phyloP scores from a whole-genome alignment of 768 basidiomycete genomes.

The Boletellus ananas region DNA sequence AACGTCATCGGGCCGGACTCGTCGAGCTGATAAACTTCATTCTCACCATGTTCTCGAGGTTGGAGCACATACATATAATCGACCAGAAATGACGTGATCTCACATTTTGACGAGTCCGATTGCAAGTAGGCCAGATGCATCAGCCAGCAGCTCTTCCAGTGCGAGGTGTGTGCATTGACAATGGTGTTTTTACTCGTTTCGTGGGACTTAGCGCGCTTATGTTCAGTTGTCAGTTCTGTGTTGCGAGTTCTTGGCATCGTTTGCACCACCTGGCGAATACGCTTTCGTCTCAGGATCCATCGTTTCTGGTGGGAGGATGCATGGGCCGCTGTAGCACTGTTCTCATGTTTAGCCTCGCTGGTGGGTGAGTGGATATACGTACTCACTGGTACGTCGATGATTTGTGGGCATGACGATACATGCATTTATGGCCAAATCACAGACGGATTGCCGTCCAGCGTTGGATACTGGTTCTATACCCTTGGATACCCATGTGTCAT shows the following conservation, averaged over 20 bases:
- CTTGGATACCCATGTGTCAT: conserved; percentile 5
- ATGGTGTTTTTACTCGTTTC: not conserved
- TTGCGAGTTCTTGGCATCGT: conserved; percentile 3
- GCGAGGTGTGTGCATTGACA: conserved; percentile 1
- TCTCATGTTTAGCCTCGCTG: conserved; percentile 6
- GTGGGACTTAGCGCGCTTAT: not conserved
- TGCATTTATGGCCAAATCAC: not conserved
- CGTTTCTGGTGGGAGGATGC: conserved; percentile 21
- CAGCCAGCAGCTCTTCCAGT: not conserved
- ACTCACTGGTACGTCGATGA: conserved; percentile 1
- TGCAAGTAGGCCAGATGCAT: not conserved
- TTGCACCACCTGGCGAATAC: conserved; percentile 11
- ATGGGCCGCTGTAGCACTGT: conserved; percentile 8
- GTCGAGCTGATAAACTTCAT: no score
- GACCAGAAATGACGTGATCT: not conserved
- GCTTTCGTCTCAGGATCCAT: conserved; percentile 11
- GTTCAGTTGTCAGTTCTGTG: not conserved
- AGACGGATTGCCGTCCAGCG: not conserved
- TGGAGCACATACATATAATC: not conserved
- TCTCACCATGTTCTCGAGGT: not conserved
- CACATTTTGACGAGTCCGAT: not conserved
- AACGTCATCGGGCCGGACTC: not conserved
- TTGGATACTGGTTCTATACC: conserved; percentile 6
- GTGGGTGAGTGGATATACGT: conserved; percentile 6
- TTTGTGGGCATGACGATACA: not conserved